Evolutionary conservation across 169 alveolate genomes (phyloP).

Genomic region (Cryptosporidium viatorum): DNA sequence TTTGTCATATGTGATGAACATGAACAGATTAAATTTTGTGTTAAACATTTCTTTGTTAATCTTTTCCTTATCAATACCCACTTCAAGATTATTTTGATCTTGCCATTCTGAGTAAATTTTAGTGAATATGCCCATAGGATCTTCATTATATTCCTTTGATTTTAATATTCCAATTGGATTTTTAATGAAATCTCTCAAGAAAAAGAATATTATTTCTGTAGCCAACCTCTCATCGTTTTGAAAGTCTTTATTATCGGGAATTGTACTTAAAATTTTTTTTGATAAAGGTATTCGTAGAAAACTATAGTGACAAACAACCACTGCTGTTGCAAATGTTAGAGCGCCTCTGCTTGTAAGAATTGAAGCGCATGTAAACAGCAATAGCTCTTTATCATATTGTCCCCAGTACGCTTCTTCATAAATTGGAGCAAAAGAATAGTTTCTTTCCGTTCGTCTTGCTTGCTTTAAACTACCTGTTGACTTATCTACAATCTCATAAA

Average conservation of each 20-base stretch:
- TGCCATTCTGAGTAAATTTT: slow-evolving; percentile 11
- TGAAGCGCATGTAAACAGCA: slow-evolving; percentile 39
- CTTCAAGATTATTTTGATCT: background rate
- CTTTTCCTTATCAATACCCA: background rate
- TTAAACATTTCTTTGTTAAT: background rate
- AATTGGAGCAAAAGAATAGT: slow-evolving; percentile 27
- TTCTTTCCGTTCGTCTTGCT: background rate
- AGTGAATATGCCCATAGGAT: slow-evolving; percentile 20
- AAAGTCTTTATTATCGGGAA: slow-evolving; percentile 26
- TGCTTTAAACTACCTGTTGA: background rate
- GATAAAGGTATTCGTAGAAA: slow-evolving; percentile 63
- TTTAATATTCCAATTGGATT: slow-evolving; percentile 32
- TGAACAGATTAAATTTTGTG: background rate
- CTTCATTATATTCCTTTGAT: slow-evolving; percentile 43
- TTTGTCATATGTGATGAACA: slow-evolving; percentile 44
- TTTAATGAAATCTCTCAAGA: slow-evolving; percentile 4
- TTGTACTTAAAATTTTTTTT: slow-evolving; percentile 7
- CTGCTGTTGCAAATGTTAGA: slow-evolving; percentile 23
- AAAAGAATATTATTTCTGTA: slow-evolving; percentile 3
- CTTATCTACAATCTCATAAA: background rate
- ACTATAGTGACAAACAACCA: slow-evolving; percentile 53
- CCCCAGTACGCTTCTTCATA: slow-evolving; percentile 68
- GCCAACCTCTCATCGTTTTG: slow-evolving; percentile 32
- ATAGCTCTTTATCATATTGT: slow-evolving; percentile 27
- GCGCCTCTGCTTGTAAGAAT: slow-evolving; percentile 39